These are phyloP conservation scores for Xylariaceae sp. DNA, from an alignment of 2,329 filamentous ascomycete genomes.

Conservation along the genomic window DNA sequence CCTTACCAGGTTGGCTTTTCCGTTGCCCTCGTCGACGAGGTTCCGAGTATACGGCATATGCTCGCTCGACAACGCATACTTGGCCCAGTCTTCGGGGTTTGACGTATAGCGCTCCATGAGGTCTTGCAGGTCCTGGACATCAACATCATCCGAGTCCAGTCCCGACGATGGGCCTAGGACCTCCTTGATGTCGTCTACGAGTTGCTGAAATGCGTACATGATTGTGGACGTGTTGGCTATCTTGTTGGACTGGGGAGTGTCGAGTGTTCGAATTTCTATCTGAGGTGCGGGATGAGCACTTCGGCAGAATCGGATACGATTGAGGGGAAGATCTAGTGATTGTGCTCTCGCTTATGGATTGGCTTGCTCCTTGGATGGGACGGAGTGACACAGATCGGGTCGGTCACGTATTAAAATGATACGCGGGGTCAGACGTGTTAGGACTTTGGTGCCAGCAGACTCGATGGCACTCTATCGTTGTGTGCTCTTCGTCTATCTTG, in stretches of 20 bases:
- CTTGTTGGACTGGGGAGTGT: neutral
- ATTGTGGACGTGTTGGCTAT: conserved; percentile 7
- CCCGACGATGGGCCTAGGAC: conserved; percentile 76
- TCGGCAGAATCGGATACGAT: conserved; percentile 1
- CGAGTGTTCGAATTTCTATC: conserved; percentile 2
- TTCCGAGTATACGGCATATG: conserved; percentile 77
- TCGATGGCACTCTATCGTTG: no score
- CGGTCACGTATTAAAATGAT: conserved; percentile 16
- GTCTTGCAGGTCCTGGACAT: conserved; percentile 63
- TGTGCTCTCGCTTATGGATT: neutral
- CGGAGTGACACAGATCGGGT: conserved; percentile 16
- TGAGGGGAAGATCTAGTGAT: conserved; percentile 2
- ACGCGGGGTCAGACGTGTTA: conserved; percentile 2
- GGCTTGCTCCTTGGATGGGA: neutral
- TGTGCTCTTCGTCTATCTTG: no score
- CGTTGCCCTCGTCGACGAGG: conserved; percentile 84
- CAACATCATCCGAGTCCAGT: conserved; percentile 73
- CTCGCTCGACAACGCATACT: conserved; percentile 68
- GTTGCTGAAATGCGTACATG: conserved; percentile 56
- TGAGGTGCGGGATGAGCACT: conserved; percentile 7
- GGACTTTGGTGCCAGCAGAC: neutral
- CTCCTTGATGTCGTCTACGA: conserved; percentile 68
- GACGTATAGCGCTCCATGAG: conserved; percentile 74
- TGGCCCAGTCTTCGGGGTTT: conserved; percentile 62
- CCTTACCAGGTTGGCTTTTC: conserved; percentile 49